Conservation (phyloP, 495 filamentous ascomycete genomes). For the Tetracladium setigerum region DNA sequence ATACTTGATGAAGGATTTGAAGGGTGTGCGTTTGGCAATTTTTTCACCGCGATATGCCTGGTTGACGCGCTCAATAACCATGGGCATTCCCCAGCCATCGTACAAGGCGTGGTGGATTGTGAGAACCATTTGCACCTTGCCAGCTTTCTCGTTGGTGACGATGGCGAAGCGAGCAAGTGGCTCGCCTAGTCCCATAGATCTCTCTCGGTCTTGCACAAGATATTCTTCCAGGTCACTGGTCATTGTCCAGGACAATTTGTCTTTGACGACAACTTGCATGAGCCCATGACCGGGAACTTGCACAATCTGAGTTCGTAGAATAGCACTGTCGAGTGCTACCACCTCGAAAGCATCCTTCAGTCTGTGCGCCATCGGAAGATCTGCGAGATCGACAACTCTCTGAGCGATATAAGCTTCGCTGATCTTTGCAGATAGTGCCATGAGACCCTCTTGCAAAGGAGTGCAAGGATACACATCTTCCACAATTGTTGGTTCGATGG, state of each 20-base stretch:
- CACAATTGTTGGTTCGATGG: conserved; percentile 30
- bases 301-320: conserved; percentile 49
- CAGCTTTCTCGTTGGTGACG: not conserved
- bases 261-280: conserved; percentile 42
- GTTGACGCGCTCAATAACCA: conserved; percentile 27
- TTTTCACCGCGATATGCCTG: not conserved
- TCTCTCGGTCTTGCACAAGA: not conserved
- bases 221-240: not conserved
- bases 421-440: conserved; percentile 53
- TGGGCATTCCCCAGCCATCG: conserved; percentile 58
- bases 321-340: conserved; percentile 38
- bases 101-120: conserved; percentile 64
- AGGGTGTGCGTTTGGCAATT: not conserved
- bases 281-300: conserved; percentile 36
- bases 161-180: conserved; percentile 21
- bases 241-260: conserved; percentile 11
- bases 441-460: conserved; percentile 61
- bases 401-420: conserved; percentile 52
- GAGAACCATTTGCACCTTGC: conserved; percentile 38
- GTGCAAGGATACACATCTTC: conserved; percentile 64
- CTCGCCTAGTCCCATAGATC: conserved; percentile 4
- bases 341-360: conserved; percentile 49
- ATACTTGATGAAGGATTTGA: conserved; percentile 1
- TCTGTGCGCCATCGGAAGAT: conserved; percentile 31
- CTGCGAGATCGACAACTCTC: conserved; percentile 33